Conservation (phyloP, 306 rosid genomes). For the Sesbania bispinosa region DNA sequence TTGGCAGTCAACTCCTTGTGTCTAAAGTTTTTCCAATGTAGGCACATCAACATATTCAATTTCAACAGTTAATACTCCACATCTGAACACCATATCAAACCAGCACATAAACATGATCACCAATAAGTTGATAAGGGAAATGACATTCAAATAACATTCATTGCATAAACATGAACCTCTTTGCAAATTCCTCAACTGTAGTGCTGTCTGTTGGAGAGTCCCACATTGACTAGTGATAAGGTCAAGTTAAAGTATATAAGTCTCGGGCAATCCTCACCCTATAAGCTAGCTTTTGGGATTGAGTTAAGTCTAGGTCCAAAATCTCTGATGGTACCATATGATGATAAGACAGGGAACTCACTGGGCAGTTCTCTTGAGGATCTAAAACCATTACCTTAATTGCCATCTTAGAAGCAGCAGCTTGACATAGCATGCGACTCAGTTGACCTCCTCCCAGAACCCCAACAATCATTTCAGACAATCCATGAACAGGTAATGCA, state of each 20-base stretch:
- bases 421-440: constrained; percentile 93
- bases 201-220: too few species aligned
- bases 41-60: constrained; percentile 87
- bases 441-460: constrained; percentile 93
- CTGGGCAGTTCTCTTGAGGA: constrained; percentile 73
- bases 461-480: constrained; percentile 67
- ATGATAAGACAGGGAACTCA: constrained; percentile 51
- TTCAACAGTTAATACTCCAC: constrained; percentile 83
- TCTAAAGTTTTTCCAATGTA: constrained; percentile 90
- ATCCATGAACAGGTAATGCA: constrained; percentile 49
- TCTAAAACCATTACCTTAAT: constrained; percentile 73
- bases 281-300: too few species aligned
- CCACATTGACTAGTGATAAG: too few species aligned
- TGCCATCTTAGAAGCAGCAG: constrained; percentile 82
- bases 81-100: constrained; percentile 46
- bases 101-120: neutral
- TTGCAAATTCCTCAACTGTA: constrained; percentile 69
- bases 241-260: too few species aligned
- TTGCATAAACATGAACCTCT: constrained; percentile 48
- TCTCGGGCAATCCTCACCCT: too few species aligned
- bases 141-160: neutral
- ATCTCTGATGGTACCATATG: constrained; percentile 91
- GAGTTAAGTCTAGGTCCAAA: too few species aligned
- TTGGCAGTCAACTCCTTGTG: constrained; percentile 84
- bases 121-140: neutral